Percentiles rank a stretch among this genome's conserved stretches.
phyloP scores from a whole-genome alignment of 1,139 yeast genomes.

The Pichia sp. region DNA sequence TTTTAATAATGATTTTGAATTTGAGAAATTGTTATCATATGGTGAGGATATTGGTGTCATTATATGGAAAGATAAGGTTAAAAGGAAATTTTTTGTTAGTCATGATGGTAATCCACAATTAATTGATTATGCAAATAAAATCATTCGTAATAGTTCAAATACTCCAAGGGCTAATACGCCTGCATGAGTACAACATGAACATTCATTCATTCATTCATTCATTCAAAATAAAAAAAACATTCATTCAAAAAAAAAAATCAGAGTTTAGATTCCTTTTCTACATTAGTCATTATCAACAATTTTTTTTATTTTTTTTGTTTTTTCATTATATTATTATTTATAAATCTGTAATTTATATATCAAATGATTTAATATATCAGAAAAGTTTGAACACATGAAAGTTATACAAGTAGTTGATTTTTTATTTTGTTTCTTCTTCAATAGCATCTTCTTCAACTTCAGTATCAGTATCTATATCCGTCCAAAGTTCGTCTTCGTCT shows the following conservation, averaged over 20 bases:
- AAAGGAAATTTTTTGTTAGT: slow-evolving; percentile 68
- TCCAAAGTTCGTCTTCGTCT: slow-evolving; percentile 37
- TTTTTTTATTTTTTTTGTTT: no score
- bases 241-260: no score
- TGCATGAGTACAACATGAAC: not conserved
- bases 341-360: no score
- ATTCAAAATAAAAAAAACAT: not conserved
- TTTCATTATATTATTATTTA: no score
- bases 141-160: slow-evolving; percentile 30
- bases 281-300: no score
- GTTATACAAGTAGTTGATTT: not conserved
- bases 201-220: not conserved
- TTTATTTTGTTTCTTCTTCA: slow-evolving; percentile 1
- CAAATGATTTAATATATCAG: not conserved
- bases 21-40: slow-evolving; percentile 61
- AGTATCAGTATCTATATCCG: slow-evolving; percentile 32
- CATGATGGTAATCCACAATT: slow-evolving; percentile 85
- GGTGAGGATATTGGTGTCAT: slow-evolving; percentile 89
- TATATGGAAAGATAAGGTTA: slow-evolving; percentile 72
- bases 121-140: slow-evolving; percentile 76
- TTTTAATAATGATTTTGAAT: slow-evolving; percentile 72
- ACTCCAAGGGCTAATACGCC: slow-evolving; percentile 13
- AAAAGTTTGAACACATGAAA: not conserved
- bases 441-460: slow-evolving; percentile 28
- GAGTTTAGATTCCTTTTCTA: no score